Percentiles rank a stretch among this genome's conserved stretches.
Conservation (phyloP, 129 eudicot species). For the Dittrichia graveolens region DNA sequence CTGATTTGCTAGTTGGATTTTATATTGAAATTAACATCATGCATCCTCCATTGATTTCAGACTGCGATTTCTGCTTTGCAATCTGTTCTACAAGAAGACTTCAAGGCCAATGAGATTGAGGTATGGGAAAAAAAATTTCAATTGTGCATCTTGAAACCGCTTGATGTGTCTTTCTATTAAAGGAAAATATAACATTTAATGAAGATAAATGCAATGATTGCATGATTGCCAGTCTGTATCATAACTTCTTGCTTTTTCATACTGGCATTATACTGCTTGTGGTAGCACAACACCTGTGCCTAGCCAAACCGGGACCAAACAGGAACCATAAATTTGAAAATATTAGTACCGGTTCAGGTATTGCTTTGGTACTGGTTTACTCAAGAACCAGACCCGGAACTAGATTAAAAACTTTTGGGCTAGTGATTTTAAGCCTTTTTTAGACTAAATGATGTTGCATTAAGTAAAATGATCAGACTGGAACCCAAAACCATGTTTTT, state of each 20-base stretch:
- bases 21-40: constrained; percentile 10
- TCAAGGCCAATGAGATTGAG: constrained; percentile 98
- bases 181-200: not conserved
- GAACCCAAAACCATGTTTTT: not conserved
- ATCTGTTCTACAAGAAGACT: constrained; percentile 95
- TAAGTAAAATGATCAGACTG: not conserved
- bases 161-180: not conserved
- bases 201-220: not conserved
- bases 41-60: constrained; percentile 41
- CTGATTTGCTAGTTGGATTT: not conserved
- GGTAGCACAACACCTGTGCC: not conserved
- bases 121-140: constrained; percentile 37
- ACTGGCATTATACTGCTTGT: not conserved
- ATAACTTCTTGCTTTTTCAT: not conserved
- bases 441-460: not conserved
- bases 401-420: not conserved
- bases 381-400: not conserved
- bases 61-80: constrained; percentile 97
- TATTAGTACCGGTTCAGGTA: not conserved
- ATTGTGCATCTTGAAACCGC: not conserved
- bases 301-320: not conserved
- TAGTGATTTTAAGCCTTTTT: not conserved
- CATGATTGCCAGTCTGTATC: not conserved
- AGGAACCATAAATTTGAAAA: not conserved
- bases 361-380: not conserved